Percentiles rank a stretch among this genome's conserved stretches.
These are phyloP conservation scores for Coriaria nepalensis DNA, from an alignment of 306 rosid genomes.

Conservation along the genomic window DNA sequence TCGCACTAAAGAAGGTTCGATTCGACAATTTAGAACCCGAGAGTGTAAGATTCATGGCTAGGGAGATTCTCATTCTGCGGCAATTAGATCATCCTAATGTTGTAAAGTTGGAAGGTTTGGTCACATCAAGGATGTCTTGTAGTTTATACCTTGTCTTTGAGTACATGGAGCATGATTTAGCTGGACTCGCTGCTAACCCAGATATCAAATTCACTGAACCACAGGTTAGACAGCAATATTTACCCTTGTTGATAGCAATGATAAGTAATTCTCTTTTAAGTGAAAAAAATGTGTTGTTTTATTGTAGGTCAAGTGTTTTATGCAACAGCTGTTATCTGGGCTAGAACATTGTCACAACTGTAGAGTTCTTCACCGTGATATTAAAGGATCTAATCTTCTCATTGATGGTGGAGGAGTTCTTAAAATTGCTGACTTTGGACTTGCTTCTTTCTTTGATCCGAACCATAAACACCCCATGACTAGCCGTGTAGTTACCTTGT, in stretches of 20 bases:
- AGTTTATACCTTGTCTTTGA: constrained; percentile 64
- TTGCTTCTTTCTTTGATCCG: constrained; percentile 57
- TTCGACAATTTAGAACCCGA: constrained; percentile 69
- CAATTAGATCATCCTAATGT: constrained; percentile 62
- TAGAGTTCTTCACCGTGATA: constrained; percentile 59
- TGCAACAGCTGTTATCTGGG: constrained; percentile 60
- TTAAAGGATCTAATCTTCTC: constrained; percentile 73
- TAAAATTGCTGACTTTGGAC: constrained; percentile 67
- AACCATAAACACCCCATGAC: constrained; percentile 55
- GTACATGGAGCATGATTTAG: constrained; percentile 72
- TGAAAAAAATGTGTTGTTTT: constrained; percentile 10
- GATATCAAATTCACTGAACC: constrained; percentile 45
- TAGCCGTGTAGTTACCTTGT: constrained; percentile 66
- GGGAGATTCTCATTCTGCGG: constrained; percentile 58
- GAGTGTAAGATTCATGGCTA: constrained; percentile 68
- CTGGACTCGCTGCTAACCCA: constrained; percentile 71
- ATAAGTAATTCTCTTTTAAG: background rate
- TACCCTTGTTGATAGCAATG: constrained; percentile 10
- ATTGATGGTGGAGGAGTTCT: constrained; percentile 51
- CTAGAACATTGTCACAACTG: constrained; percentile 59
- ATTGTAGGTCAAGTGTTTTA: constrained; percentile 56
- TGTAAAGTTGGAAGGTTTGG: constrained; percentile 62
- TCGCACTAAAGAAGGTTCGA: constrained; percentile 67
- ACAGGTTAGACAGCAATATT: constrained; percentile 50
- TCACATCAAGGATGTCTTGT: constrained; percentile 69